phyloP scores from a whole-genome alignment of 257 asterid species.

The Solanum pennellii region DNA sequence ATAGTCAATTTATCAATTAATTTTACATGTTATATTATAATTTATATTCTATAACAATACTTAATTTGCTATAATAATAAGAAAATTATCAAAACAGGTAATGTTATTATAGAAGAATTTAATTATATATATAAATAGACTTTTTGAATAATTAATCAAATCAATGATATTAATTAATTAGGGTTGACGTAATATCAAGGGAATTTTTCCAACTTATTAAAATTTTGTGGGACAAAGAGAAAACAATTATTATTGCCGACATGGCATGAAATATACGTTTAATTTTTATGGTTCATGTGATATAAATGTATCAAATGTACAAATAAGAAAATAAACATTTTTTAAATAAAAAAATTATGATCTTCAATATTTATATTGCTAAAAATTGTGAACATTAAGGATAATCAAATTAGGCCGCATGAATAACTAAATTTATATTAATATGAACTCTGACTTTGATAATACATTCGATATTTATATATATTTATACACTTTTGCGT shows the following conservation, averaged over 20 bases:
- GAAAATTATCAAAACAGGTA: no score
- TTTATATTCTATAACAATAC: no score
- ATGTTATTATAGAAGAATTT: no score
- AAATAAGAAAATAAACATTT: background rate
- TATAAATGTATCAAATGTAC: background rate
- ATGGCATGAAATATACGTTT: background rate
- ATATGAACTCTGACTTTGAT: accelerated
- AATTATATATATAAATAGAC: background rate
- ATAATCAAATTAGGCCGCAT: background rate
- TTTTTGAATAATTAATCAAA: background rate
- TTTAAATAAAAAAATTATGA: background rate
- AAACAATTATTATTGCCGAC: background rate
- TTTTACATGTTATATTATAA: background rate
- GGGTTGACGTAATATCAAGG: background rate
- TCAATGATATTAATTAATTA: background rate
- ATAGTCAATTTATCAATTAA: no score
- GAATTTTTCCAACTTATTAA: background rate
- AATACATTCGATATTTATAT: background rate
- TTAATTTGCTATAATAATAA: no score
- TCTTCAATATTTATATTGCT: background rate
- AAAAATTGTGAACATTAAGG: background rate
- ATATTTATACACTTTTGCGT: background rate
- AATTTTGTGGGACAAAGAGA: background rate
- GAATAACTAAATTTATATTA: background rate
- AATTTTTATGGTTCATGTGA: background rate